Evolutionary conservation across 108 stramenopile genomes (phyloP), one percentile per base, ranked within the genome.

Genomic region (Nitzschia sp.): DNA sequence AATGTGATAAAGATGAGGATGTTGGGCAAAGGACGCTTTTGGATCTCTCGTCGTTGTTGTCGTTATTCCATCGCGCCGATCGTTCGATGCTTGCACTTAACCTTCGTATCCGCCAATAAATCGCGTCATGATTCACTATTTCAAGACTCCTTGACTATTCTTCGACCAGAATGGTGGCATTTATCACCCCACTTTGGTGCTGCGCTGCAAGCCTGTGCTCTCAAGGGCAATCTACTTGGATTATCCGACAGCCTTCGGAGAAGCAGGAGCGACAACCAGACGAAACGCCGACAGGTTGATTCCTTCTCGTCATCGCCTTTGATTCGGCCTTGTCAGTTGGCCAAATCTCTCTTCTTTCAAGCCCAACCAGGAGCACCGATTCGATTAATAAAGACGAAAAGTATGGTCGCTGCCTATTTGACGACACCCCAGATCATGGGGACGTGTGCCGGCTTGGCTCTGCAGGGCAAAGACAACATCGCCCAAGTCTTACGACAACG

Each of bases 121-220:
- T n/a, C n/a, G n/a, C n/a, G n/a, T n/a, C n/a, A n/a, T n/a, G n/a
- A n/a, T n/a, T n/a, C n/a, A n/a, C n/a, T n/a, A n/a, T n/a, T n/a
- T n/a, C n/a, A n/a, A n/a, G n/a, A n/a, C n/a, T n/a, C n/a, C n/a
- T n/a, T n/a, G n/a, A n/a, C n/a, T n/a, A n/a, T n/a, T n/a, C n/a
- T n/a, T n/a, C n/a, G n/a, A n/a, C 56, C 56, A 15, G 29, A 35
- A 28, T 59, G 46, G 49, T 13, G 36, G 36, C 27, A 62, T 51
- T 54, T 72, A 28, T 34, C 77, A 34, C 77, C 77, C 0, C 72
- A 66, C 32, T 31, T 78, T 15, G 77, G 77, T 21, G 77, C 77
- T 23, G 77, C 77, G 1, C 32, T 78, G 3, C 26, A 58, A 0
- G 36, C 18, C 25, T 72, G 66, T 30, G 66, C 77, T 3, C 55